phyloP scores from a whole-genome alignment of 2,329 filamentous ascomycete genomes.

The Tricladium varicosporioides region DNA sequence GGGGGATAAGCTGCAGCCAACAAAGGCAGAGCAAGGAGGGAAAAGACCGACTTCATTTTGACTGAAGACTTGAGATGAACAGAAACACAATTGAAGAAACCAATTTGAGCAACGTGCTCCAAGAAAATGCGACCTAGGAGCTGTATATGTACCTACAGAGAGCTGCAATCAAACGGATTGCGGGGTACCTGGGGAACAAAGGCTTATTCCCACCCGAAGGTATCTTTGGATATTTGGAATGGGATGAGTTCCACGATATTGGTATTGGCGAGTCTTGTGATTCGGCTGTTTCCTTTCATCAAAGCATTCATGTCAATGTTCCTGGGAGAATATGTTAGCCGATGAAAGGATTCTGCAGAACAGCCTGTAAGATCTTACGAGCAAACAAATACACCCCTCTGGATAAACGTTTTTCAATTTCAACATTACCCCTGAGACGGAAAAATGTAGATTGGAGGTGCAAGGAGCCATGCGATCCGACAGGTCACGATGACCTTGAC shows the following conservation, averaged over 20 bases:
- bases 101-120: not conserved
- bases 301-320: not conserved
- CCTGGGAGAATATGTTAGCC: not conserved
- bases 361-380: not conserved
- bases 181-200: not conserved
- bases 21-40: slow-evolving; percentile 12
- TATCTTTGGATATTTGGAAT: not conserved
- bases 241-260: not conserved
- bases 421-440: not conserved
- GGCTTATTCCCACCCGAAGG: not conserved
- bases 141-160: not conserved
- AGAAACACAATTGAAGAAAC: not conserved
- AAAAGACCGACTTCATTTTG: slow-evolving; percentile 10
- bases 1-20: not conserved
- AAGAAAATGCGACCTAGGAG: not conserved
- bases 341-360: not conserved
- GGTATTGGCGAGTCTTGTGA: not conserved
- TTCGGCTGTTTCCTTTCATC: not conserved
- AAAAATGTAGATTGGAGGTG: not conserved
- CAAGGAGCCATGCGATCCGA: too few relatives aligned
- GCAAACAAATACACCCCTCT: not conserved
- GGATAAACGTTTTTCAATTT: not conserved
- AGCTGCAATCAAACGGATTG: not conserved
- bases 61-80: not conserved
- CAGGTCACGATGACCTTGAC: too few relatives aligned